Percentiles rank a stretch among this genome's conserved stretches.
These are phyloP conservation scores for Tephrocybe rancida DNA, from an alignment of 768 basidiomycete species.

Conservation along the genomic window DNA sequence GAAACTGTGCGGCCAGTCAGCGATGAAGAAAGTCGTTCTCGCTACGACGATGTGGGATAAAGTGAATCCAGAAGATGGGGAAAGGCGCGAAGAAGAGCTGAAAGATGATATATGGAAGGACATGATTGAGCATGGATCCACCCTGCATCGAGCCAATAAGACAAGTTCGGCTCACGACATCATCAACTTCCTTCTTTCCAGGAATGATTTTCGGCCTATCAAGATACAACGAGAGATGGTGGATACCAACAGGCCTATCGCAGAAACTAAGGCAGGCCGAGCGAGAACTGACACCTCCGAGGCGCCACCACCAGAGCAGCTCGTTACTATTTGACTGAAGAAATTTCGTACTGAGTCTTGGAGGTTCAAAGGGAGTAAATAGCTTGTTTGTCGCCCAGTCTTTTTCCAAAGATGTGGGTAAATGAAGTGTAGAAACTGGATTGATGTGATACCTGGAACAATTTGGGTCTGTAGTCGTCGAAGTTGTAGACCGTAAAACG, in stretches of 20 bases:
- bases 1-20: conserved; percentile 42
- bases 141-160: conserved; percentile 34
- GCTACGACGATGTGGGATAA: conserved; percentile 47
- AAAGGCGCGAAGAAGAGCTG: conserved; percentile 36
- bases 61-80: conserved; percentile 32
- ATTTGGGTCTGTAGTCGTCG: too few species aligned
- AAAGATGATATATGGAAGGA: conserved; percentile 38
- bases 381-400: too few species aligned
- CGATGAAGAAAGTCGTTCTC: conserved; percentile 43
- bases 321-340: neutral
- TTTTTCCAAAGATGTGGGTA: too few species aligned
- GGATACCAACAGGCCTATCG: neutral
- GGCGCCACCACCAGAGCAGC: neutral
- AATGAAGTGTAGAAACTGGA: too few species aligned
- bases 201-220: neutral
- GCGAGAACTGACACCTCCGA: neutral
- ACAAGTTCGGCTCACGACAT: conserved; percentile 30
- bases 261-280: neutral
- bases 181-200: conserved; percentile 27
- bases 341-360: too few species aligned
- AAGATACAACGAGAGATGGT: neutral
- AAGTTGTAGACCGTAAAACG: too few species aligned
- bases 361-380: too few species aligned
- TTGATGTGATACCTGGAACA: too few species aligned
- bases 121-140: conserved; percentile 39